Evolutionary conservation across 2,329 filamentous ascomycete genomes (phyloP), one percentile per base, ranked within the genome.

Genomic region (Alternaria metachromatica): DNA sequence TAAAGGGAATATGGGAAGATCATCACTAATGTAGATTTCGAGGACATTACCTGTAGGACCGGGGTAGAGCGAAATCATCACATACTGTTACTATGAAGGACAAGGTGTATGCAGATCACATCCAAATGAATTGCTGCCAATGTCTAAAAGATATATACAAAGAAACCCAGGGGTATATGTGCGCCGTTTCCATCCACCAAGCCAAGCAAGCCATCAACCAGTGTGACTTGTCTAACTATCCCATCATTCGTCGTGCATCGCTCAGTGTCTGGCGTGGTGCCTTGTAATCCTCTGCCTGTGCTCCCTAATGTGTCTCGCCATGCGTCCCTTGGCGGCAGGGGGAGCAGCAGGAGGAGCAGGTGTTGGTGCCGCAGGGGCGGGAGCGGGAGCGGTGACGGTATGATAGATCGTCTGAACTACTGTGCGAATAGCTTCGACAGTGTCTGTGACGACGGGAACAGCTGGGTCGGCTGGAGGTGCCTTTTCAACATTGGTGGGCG

Each of bases 401-500:
- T 60, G 56, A 26, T 69, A 71, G 1, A 70, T 58, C 0, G 71
- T 73, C 15, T 71, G 28, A 13, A 67, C 68, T 9, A 71, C 58
- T 2, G 69, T 72, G 20, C 63, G 58, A 41, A 64, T 30, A 5
- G 60, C 55, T 7, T 43, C 50, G 5, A 57, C 60, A 6, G 41
- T 58, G 6, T 65, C 33, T 11, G 54, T 55, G 25, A 53, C 57
- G n/a, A 56, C 60, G 10, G 67, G 61, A 3, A 51, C 58, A 26
- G 37, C 43, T 8, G 59, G 61, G n/a, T 44, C 41, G 3, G 60
- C 60, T 57, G 55, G 51, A 43, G 65, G 43, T 9, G 41, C 61
- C 5, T 55, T 33, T 20, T 18, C 43, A 26, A 50, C 18, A 8
- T 41, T 21, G 4, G 63, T 63, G 5, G 67, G 63, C 12, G 53